Evolutionary conservation across 2,329 filamentous ascomycete genomes (phyloP), one percentile per base, ranked within the genome.

Genomic region (Pseudogymnoascus sp.): DNA sequence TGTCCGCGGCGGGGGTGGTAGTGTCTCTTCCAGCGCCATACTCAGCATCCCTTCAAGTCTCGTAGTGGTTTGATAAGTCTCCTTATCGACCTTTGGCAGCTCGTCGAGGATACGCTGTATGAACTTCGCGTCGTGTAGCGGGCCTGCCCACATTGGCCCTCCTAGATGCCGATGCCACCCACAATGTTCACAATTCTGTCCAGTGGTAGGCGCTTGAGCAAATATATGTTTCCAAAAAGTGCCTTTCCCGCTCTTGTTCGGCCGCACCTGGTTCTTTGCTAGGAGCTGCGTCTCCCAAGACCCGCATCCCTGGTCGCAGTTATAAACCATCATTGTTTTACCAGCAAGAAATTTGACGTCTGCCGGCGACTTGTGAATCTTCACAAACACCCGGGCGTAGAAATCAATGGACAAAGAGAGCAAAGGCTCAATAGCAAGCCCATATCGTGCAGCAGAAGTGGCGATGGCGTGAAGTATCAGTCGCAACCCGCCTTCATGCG

Each of bases 351-450:
- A 93, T 74, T 97, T 99, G 72, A 97, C 93, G 63, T 91, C 87
- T 3, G 87, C 87, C 0, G 92, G 90, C 3, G 90, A 91, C 68
- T 86, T 90, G 65, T 84, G 82, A 37, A 99, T 83, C 18, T 88
- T 86, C 54, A 99, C 87, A 73, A 97, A 99, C 1, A 97, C 82
- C 54, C 96, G 86, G 18, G 88, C 86, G 73, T 99, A 99, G 75
- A 96, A 99, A 75, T 99, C 95, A 66, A 97, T 96, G 2, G 91
- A 97, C 1, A 99, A 83, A 5, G 91, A 96, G 10, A 99, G 82
- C 3, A 97, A 82, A 0, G 95, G 95, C 75, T 97, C 93, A 64
- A 97, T 91, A 0, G 90, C 82, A 45, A 97, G 79, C 1, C 95
- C 93, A 69, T 99, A 96, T 66, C 87, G 87, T 14, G 88, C 90